These are phyloP conservation scores for Aureobasidium musti DNA, from an alignment of 2,329 filamentous ascomycete species.

Conservation along the genomic window DNA sequence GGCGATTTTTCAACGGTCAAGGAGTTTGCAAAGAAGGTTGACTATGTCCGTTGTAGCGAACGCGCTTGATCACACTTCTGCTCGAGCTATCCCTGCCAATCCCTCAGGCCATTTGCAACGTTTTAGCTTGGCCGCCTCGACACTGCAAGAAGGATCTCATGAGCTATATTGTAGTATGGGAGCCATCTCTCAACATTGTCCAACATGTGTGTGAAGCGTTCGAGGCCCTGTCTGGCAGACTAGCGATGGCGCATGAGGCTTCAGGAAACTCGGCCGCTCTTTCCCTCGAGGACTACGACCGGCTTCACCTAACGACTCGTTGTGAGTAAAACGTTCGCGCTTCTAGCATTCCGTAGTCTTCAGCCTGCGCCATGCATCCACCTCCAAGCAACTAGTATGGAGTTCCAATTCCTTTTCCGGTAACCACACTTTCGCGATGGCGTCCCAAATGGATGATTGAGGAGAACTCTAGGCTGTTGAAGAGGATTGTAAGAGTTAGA, in stretches of 20 bases:
- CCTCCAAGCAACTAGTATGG: background rate
- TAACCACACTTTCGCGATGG: background rate
- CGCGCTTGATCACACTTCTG: background rate
- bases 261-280: background rate
- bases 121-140: background rate
- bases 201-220: background rate
- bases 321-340: slow-evolving; percentile 14
- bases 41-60: background rate
- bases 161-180: background rate
- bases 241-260: background rate
- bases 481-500: background rate
- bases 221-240: background rate
- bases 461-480: background rate
- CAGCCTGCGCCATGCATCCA: background rate
- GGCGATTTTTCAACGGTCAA: background rate
- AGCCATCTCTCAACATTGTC: background rate
- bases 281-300: background rate
- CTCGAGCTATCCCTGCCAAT: background rate
- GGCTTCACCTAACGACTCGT: background rate
- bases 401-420: background rate
- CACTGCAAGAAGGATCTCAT: background rate
- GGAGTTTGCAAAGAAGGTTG: background rate
- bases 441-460: background rate
- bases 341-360: background rate
- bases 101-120: background rate